Evolutionary conservation across 2,329 filamentous ascomycete genomes (phyloP), one percentile per base, ranked within the genome.

Genomic region (Malbranchea zuffiana): DNA sequence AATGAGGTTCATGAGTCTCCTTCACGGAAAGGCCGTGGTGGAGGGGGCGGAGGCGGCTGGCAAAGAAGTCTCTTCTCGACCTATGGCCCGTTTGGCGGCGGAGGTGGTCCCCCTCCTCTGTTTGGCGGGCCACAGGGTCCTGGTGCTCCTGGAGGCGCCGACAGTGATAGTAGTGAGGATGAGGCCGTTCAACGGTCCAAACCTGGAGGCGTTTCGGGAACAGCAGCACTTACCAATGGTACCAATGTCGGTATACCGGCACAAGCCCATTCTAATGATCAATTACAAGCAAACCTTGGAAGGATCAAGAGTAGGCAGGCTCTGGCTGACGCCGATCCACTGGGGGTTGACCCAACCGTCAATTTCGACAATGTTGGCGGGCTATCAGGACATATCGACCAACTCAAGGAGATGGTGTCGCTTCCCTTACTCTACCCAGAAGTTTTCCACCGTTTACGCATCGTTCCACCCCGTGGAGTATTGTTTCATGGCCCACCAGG

Each of bases 361-460:
- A 87, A 87, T 54, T 95, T 98, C 56, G 88, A 83, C 57, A 84
- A 87, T 47, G 87, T 98, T 39, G 90, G 90, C 53, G 90, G 90
- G 26, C 65, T 98, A 29, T 79, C 93, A 55, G 80, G 84, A 23
- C 88, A 96, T 55, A 95, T 98, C 54, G 86, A 95, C 55, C 85
- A 95, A 59, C 70, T 98, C 44, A 96, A 98, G 61, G 90, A 98
- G 63, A 98, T 98, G 90, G 88, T 98, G 12, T 82, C 88, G 47
- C 71, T 98, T 43, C 90, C 90, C 2, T 66, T 98, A 13, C 72
- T 96, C 4, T 98, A 98, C 53, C 90, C 90, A 0, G 90, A 98
- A 58, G 77, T 96, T 27, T 98, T 96, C 59, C 71, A 80, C 45
- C 79, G 78, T 44, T 93, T 96, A 59, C 80, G 93, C 47, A 85